Percentiles rank a stretch among this genome's conserved stretches.
phyloP scores from a whole-genome alignment of 805 yeast genomes.

The Cyberlindnera galapagoensis region DNA sequence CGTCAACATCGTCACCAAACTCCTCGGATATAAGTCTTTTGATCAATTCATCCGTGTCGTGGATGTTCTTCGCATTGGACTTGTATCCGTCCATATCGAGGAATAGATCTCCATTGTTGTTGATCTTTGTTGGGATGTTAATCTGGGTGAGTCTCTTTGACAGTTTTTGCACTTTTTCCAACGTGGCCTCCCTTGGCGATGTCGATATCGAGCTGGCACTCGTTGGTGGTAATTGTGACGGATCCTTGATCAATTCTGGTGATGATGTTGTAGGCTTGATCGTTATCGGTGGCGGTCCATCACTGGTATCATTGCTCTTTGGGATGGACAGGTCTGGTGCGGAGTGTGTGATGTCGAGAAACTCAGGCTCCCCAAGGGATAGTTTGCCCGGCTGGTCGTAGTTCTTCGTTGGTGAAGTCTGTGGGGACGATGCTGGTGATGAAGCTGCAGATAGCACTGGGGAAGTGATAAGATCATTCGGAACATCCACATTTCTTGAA shows the following conservation, averaged over 20 bases:
- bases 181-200: constrained; percentile 33
- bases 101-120: constrained; percentile 82
- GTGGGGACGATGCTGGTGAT: constrained; percentile 19
- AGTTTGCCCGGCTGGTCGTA: background rate
- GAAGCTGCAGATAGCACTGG: constrained; percentile 23
- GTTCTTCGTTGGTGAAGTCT: constrained; percentile 17
- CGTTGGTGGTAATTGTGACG: no score
- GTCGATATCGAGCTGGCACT: constrained; percentile 4
- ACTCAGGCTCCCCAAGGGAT: constrained; percentile 41
- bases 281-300: constrained; percentile 2
- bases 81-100: constrained; percentile 96
- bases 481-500: constrained; percentile 50
- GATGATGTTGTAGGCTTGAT: constrained; percentile 9
- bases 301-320: constrained; percentile 1
- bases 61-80: constrained; percentile 71
- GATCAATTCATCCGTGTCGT: constrained; percentile 69
- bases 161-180: constrained; percentile 55
- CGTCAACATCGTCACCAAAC: constrained; percentile 47
- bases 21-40: constrained; percentile 73
- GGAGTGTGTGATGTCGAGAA: constrained; percentile 35
- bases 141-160: constrained; percentile 58
- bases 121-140: constrained; percentile 83
- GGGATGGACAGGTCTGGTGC: constrained; percentile 10
- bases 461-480: constrained; percentile 54
- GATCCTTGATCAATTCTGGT: background rate